Conservation (phyloP, 345 rosid genomes). For the Turnera subulata region DNA sequence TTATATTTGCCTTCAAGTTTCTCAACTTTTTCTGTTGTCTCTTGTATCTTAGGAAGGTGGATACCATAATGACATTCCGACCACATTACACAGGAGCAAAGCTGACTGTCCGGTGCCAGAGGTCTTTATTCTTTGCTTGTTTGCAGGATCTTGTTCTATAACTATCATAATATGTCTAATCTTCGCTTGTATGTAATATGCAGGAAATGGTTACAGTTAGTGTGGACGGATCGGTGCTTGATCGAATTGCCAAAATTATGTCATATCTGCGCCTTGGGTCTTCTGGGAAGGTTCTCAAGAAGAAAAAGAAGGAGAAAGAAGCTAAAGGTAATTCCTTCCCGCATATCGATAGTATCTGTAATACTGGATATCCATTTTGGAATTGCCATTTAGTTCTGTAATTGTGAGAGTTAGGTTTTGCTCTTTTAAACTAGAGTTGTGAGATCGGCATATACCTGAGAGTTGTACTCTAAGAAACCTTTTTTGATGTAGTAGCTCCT, state of each 20-base stretch:
- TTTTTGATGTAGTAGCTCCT: not conserved
- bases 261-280: slow-evolving; percentile 98
- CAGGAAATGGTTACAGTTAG: slow-evolving; percentile 92
- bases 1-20: not conserved
- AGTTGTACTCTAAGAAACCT: not conserved
- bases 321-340: slow-evolving; percentile 44
- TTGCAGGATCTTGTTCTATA: not conserved
- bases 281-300: slow-evolving; percentile 97
- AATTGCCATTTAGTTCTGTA: not conserved
- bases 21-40: slow-evolving; percentile 5
- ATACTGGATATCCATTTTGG: not conserved
- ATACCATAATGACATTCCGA: slow-evolving; percentile 89
- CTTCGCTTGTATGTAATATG: slow-evolving; percentile 11
- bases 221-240: slow-evolving; percentile 96
- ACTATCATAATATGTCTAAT: slow-evolving; percentile 3
- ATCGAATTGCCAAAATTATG: slow-evolving; percentile 94
- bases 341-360: not conserved
- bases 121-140: slow-evolving; percentile 33
- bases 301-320: slow-evolving; percentile 96
- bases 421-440: not conserved
- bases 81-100: slow-evolving; percentile 92
- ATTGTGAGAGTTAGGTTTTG: not conserved
- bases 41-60: slow-evolving; percentile 62
- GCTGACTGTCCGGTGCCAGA: slow-evolving; percentile 95
- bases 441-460: not conserved